Conservation (phyloP, 306 rosid species). For the Cucurbita maxima region DNA sequence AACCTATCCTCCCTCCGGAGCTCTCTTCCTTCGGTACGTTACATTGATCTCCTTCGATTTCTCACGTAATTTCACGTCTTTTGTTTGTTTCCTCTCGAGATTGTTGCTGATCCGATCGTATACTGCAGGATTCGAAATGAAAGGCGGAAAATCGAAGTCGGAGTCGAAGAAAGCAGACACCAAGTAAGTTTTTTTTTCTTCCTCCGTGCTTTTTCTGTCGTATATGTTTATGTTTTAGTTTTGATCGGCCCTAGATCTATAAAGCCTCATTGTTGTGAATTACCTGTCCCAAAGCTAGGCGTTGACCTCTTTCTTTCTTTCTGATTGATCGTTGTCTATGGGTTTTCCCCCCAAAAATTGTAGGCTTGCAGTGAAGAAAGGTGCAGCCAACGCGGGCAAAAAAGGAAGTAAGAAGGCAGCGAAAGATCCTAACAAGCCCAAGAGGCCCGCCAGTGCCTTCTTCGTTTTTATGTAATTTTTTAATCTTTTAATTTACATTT, state of each 20-base stretch:
- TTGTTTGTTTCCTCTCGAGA: background rate
- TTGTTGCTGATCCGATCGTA: slow-evolving; percentile 13
- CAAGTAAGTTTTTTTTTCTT: slow-evolving; percentile 31
- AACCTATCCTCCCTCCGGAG: slow-evolving; percentile 16
- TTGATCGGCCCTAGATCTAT: background rate
- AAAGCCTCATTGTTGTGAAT: background rate
- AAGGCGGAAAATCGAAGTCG: slow-evolving; percentile 54
- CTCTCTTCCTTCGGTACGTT: background rate
- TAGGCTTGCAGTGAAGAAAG: slow-evolving; percentile 73
- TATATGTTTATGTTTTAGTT: background rate
- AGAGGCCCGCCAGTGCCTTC: slow-evolving; percentile 90
- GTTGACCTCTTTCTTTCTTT: background rate
- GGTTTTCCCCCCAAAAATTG: background rate
- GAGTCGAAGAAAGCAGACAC: slow-evolving; percentile 51
- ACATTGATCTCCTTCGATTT: background rate
- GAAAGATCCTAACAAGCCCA: slow-evolving; percentile 86
- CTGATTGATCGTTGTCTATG: background rate
- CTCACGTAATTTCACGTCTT: background rate
- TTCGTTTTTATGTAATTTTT: slow-evolving; percentile 52
- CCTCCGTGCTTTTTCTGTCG: too few relatives aligned
- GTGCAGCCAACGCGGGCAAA: slow-evolving; percentile 17
- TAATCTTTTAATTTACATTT: background rate
- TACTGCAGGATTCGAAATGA: slow-evolving; percentile 49
- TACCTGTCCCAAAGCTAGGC: background rate
- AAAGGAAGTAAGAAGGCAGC: slow-evolving; percentile 33